Conservation (phyloP, 306 rosid genomes). For the Begonia fuchsioides region DNA sequence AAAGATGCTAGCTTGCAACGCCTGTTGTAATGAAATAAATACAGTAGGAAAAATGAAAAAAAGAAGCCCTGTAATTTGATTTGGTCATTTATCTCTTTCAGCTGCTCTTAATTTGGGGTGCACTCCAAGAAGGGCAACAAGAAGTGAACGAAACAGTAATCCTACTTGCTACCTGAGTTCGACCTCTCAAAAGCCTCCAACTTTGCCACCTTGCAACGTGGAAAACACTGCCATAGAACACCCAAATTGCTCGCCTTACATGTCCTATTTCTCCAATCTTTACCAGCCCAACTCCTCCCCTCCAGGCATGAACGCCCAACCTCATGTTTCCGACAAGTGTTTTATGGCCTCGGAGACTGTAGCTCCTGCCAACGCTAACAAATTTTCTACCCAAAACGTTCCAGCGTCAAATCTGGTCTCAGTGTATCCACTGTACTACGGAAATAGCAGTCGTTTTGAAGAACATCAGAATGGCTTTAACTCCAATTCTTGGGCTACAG, state of each 20-base stretch:
- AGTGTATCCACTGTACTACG: conserved; percentile 36
- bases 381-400: conserved; percentile 15
- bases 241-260: conserved; percentile 3
- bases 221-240: conserved; percentile 14
- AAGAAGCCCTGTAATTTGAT: too few species aligned
- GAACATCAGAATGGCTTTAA: conserved; percentile 10
- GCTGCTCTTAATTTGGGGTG: conserved; percentile 76
- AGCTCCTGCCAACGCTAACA: conserved; percentile 16
- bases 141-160: conserved; percentile 44
- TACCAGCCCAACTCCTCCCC: conserved; percentile 11
- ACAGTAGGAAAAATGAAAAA: too few species aligned
- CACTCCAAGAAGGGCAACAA: conserved; percentile 38
- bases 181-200: conserved; percentile 12
- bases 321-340: conserved; percentile 1
- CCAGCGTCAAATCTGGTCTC: conserved; percentile 14
- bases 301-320: conserved; percentile 8
- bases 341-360: conserved; percentile 7
- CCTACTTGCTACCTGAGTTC: conserved; percentile 43
- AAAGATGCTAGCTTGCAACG: too few species aligned
- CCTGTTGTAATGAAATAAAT: too few species aligned
- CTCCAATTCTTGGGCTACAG: conserved; percentile 11
- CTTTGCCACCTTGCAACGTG: conserved; percentile 1
- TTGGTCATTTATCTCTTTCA: conserved; percentile 7
- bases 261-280: conserved; percentile 16
- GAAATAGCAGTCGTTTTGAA: conserved; percentile 10